A percentile compares a stretch with the other conserved stretches of the same genome.
Conservation (phyloP, 2,329 filamentous ascomycete species). For the Tolypocladium inflatum region DNA sequence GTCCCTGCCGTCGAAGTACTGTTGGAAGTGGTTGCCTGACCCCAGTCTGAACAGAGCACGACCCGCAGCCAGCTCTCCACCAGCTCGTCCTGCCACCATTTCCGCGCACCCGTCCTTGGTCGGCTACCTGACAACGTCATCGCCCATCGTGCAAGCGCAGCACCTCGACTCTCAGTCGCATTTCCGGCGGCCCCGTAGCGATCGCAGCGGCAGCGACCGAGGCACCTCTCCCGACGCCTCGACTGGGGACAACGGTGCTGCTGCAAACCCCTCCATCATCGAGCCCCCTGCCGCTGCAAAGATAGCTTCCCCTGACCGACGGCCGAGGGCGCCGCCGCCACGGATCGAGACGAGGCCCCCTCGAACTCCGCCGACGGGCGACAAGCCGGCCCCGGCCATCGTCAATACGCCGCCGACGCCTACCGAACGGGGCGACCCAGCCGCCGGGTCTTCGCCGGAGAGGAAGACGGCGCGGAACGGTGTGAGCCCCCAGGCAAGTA, state of each 20-base stretch:
- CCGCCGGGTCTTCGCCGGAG: slow-evolving; percentile 14
- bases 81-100: slow-evolving; percentile 16
- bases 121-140: slow-evolving; percentile 60
- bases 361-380: slow-evolving; percentile 36
- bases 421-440: slow-evolving; percentile 29
- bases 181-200: slow-evolving; percentile 47
- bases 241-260: background rate
- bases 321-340: slow-evolving; percentile 16
- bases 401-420: slow-evolving; percentile 60
- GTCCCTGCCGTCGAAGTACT: background rate
- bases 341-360: slow-evolving; percentile 26
- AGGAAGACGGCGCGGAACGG: slow-evolving; percentile 18
- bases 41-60: background rate
- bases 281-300: slow-evolving; percentile 20
- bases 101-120: slow-evolving; percentile 55
- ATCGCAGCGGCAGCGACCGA: slow-evolving; percentile 57
- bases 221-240: background rate
- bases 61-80: slow-evolving; percentile 13
- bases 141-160: slow-evolving; percentile 53
- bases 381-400: slow-evolving; percentile 41
- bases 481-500: slow-evolving; percentile 14
- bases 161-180: slow-evolving; percentile 25
- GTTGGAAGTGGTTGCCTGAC: background rate
- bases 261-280: slow-evolving; percentile 8
- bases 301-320: slow-evolving; percentile 16